Evolutionary conservation across 352 stramenopile species (phyloP), one percentile per base, ranked within the genome.

Genomic region (Globisporangium ultimum): DNA sequence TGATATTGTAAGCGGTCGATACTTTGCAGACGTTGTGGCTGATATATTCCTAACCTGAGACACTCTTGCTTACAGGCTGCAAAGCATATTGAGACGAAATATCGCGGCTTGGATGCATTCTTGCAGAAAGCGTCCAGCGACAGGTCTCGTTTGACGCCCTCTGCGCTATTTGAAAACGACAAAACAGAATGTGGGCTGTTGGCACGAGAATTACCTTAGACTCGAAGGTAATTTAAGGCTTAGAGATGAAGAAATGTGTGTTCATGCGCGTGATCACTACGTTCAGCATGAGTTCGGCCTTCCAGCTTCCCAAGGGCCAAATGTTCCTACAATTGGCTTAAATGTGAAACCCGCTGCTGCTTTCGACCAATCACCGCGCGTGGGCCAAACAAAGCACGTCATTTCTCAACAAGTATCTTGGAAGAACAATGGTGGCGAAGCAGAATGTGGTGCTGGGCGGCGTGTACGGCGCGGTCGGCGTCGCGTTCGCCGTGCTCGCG

Each of bases 401-500:
- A 45, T 6, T 45, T 15, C 40, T 15, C 12, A 45, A 45, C 4
- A 24, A 48, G 36, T 36, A n/a, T 15, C 10, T 9, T 21, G 45
- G 21, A n/a, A 59, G 28, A 18, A 43, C 24, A 15, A 66, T 66
- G 60, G 53, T 57, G 20, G 40, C 53, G 13, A 55, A 36, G 22
- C 42, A 78, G 42, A 74, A 66, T 22, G 49, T 58, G 45, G 55
- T 71, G 9, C 56, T 87, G 24, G 68, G 58, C 24, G 58, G 52
- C 42, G 61, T 67, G 41, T 88, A 88, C 63, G 56, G 58, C 8
- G 50, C 40, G 2, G 15, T 78, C 10, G 72, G 74, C 14, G n/a
- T 74, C 11, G 41, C 66, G 22, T 66, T 90, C 18, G 61, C 67
- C 10, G 55, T 71, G 17, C 54, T 71, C 17, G 67, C 67, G 43